Conservation (phyloP, 768 basidiomycete species). For the Hebeloma cylindrosporum region DNA sequence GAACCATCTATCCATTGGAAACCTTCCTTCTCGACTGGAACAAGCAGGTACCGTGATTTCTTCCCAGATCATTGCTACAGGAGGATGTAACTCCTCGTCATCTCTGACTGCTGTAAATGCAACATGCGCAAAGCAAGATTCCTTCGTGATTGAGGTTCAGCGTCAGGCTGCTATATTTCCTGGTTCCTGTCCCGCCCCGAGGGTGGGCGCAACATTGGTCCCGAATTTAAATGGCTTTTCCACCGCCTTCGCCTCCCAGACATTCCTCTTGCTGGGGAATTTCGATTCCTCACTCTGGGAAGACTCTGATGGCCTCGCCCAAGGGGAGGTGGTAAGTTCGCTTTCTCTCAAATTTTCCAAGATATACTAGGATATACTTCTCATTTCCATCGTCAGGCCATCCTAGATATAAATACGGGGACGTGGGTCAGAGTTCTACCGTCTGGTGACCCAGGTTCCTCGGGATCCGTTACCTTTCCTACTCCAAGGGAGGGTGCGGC, state of each 20-base stretch:
- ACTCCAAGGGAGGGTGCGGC: conserved; percentile 70
- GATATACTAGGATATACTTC: conserved; percentile 4
- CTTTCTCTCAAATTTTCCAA: conserved; percentile 1
- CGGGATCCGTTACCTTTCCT: conserved; percentile 53
- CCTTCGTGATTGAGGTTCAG: conserved; percentile 55
- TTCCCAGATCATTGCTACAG: conserved; percentile 51
- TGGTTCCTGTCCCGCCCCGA: conserved; percentile 62
- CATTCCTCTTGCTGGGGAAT: conserved; percentile 67
- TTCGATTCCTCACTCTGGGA: conserved; percentile 67
- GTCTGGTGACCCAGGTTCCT: conserved; percentile 68
- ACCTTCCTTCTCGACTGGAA: conserved; percentile 41
- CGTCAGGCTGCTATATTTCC: conserved; percentile 37
- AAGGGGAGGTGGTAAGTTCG: conserved; percentile 69
- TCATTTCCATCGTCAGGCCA: conserved; percentile 40
- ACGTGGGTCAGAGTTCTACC: conserved; percentile 75
- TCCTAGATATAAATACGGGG: conserved; percentile 60
- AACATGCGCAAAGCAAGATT: conserved; percentile 58
- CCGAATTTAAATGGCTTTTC: conserved; percentile 61
- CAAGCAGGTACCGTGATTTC: conserved; percentile 61
- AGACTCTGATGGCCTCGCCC: conserved; percentile 57
- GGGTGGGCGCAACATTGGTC: conserved; percentile 57
- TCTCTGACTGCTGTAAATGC: conserved; percentile 32
- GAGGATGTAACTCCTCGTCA: conserved; percentile 54
- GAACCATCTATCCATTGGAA: conserved; percentile 46
- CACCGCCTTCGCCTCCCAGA: conserved; percentile 59